Evolutionary conservation across 331 rosid species (phyloP).

Genomic region (Cydonia oblonga): DNA sequence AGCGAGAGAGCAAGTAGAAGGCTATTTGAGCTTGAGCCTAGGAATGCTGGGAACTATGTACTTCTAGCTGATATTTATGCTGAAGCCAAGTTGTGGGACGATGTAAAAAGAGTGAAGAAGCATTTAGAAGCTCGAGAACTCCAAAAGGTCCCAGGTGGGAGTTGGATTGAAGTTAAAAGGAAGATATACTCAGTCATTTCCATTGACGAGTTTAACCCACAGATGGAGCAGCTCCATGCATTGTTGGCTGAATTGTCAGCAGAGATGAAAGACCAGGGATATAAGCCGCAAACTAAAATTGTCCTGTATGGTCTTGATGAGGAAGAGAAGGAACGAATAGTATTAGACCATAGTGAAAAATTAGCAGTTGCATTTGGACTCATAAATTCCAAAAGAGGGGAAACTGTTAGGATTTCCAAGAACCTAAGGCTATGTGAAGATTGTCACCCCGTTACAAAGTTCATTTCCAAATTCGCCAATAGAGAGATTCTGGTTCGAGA

Average conservation of each 20-base stretch:
- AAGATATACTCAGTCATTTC: conserved; percentile 18
- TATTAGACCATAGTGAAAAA: conserved; percentile 28
- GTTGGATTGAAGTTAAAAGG: conserved; percentile 22
- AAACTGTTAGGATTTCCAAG: conserved; percentile 28
- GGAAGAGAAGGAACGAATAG: conserved; percentile 23
- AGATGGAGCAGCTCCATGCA: conserved; percentile 18
- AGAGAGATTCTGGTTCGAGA: conserved; percentile 33
- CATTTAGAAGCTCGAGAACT: conserved; percentile 17
- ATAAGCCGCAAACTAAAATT: conserved; percentile 20
- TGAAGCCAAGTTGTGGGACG: conserved; percentile 23
- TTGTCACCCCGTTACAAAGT: conserved; percentile 19
- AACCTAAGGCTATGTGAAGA: conserved; percentile 28
- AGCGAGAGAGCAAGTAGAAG: conserved; percentile 26
- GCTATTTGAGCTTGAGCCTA: conserved; percentile 25
- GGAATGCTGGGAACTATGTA: conserved; percentile 27
- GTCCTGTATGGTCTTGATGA: conserved; percentile 21
- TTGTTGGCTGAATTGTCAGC: conserved; percentile 16
- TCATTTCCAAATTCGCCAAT: conserved; percentile 20
- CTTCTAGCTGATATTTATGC: conserved; percentile 29
- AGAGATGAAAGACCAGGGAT: conserved; percentile 24
- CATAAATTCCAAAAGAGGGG: conserved; percentile 14
- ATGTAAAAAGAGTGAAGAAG: conserved; percentile 18
- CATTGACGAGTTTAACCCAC: conserved; percentile 17
- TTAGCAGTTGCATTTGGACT: conserved; percentile 26
- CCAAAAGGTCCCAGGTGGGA: conserved; percentile 21